Percentiles rank a stretch among this genome's conserved stretches.
These are phyloP conservation scores for Apiotrichum domesticum DNA, from an alignment of 1,284 basidiomycete genomes.

Conservation along the genomic window DNA sequence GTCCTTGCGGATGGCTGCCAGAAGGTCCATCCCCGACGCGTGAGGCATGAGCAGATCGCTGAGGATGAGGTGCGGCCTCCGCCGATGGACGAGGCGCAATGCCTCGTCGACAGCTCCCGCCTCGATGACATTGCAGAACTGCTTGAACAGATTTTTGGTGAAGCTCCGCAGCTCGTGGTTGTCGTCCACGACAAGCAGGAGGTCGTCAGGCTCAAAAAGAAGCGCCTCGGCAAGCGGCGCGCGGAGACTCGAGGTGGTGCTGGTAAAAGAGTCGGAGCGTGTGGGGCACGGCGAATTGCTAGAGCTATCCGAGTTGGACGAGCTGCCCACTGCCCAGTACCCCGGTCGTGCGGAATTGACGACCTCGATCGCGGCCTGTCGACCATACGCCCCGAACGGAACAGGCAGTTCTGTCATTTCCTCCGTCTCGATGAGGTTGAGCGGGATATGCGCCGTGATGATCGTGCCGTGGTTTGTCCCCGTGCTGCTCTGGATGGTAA, in stretches of 20 bases:
- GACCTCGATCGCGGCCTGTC: too few relatives aligned
- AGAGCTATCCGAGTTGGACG: too few relatives aligned
- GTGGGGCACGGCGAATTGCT: too few relatives aligned
- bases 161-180: constrained; percentile 37
- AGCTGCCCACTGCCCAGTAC: too few relatives aligned
- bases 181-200: constrained; percentile 31
- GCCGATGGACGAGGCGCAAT: constrained; percentile 21
- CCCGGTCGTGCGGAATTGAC: too few relatives aligned
- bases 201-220: constrained; percentile 25
- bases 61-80: constrained; percentile 31
- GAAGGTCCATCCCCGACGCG: constrained; percentile 30
- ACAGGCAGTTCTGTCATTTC: neutral
- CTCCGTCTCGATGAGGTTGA: neutral
- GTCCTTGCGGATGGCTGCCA: constrained; percentile 19
- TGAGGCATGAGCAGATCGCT: constrained; percentile 44
- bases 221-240: constrained; percentile 2
- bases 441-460: constrained; percentile 18
- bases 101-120: constrained; percentile 44
- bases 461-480: constrained; percentile 3
- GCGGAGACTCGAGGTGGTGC: neutral
- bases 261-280: too few relatives aligned
- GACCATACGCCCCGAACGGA: too few relatives aligned
- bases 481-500: constrained; percentile 27
- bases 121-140: constrained; percentile 42
- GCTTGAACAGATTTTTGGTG: constrained; percentile 34